Base-by-base conservation (phyloP, 1,284 basidiomycete species). In the Malassezia caprae region DNA sequence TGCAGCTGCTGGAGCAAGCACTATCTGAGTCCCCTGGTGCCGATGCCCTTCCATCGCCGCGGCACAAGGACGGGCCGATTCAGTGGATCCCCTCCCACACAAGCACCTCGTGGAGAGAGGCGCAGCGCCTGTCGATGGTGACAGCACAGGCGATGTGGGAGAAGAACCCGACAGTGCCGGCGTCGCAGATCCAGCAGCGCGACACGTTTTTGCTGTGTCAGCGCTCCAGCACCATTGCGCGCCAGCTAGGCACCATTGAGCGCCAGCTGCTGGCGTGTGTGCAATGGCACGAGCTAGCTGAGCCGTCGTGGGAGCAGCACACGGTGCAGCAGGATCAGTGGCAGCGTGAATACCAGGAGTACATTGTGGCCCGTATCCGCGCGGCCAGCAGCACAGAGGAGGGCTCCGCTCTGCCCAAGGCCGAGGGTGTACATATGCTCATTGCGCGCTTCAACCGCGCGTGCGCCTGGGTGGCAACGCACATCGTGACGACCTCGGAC, bases 361-460 rank as follows among this genome's bases (percentile, higher is more conserved):
- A 50, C 42, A 42, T 51, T n/a, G 27, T 41, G 15, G 28, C 31
- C 26, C 53, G 48, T n/a, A 51, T 56, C 19, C 34, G 48, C 12
- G n/a, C 17, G 15, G 48, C 48, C 6, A 32, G 31, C 12, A 8
- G 13, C 23, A 10, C 53, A 37, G 30, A 30, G 23, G 53, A 48
- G 17, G n/a, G 17, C 7, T 27, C 24, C 5, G 2, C 41, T 2
- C 2, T n/a, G 32, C 52, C 13, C 30, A 19, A 19, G 28, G 12
- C 27, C 4, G 6, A 60, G 13, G 62, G 59, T 15, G 64, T 72
- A 24, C 67, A 68, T 41, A 84, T 84, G 30, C 81, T 90, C 27
- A 82, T 88, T n/a, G 86, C 85, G 15, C 81, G 90, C 24, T 91
- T 91, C 78, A 90, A 90, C 68, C 77, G 91, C 52, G 82, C 88